These are phyloP conservation scores for Sporothrix inflata DNA, from an alignment of 2,329 filamentous ascomycete genomes.

Conservation along the genomic window DNA sequence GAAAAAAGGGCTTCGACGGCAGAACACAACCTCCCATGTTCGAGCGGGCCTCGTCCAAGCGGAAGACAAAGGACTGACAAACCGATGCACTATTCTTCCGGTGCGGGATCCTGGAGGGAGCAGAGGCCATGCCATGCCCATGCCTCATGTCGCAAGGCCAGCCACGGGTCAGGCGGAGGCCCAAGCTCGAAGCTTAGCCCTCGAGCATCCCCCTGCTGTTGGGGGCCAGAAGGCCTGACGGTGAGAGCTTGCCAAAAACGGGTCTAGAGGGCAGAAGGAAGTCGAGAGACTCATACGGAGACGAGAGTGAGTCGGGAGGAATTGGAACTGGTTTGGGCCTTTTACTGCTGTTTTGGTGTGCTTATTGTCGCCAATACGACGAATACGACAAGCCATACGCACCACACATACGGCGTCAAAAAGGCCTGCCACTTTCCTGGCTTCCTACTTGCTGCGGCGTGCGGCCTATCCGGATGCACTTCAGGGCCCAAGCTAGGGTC, in stretches of 20 bases:
- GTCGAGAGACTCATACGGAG: not conserved
- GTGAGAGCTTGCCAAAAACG: constrained; percentile 8
- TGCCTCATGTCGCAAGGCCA: not conserved
- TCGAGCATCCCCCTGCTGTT: not conserved
- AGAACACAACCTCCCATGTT: not conserved
- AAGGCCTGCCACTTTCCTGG: not conserved
- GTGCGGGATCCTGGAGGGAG: not conserved
- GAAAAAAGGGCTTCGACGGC: not conserved
- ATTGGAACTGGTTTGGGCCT: not conserved
- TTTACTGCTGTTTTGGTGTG: not conserved
- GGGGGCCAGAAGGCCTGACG: not conserved
- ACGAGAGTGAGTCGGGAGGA: not conserved
- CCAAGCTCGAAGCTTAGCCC: constrained; percentile 14
- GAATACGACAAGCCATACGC: constrained; percentile 7
- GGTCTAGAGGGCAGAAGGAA: not conserved
- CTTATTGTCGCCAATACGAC: constrained; percentile 18
- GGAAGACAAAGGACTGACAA: not conserved
- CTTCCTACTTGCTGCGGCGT: not conserved
- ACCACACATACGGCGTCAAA: constrained; percentile 1
- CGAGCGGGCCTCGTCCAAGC: not conserved
- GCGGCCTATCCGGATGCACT: not conserved
- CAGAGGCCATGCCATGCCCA: not conserved
- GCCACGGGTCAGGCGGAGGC: not conserved
- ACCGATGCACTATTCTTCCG: not conserved
- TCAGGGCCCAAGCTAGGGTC: not conserved